Evolutionary conservation across 495 filamentous ascomycete genomes (phyloP), one percentile per base, ranked within the genome.

Genomic region (Aspergillus biplanus): DNA sequence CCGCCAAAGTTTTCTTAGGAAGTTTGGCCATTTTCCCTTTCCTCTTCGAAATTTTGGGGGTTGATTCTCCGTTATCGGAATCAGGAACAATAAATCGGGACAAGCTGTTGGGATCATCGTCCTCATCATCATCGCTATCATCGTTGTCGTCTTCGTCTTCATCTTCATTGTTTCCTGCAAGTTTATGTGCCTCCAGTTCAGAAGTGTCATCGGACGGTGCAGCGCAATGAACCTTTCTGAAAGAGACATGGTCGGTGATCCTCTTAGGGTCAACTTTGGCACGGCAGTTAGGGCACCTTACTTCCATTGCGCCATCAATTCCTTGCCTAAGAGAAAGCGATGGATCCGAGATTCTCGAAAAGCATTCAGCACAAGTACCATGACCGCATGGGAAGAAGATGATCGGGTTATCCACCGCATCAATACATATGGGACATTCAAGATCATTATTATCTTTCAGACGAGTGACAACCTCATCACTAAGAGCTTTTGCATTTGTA

Each of bases 321-420:
- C 89, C 87, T 50, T 84, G 76, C 47, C 74, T 73, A 58, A 89
- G 72, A 50, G 82, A 77, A 50, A 76, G 65, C 6, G 79, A 78
- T 1, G 86, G 86, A 64, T 90, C 89, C 5, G 86, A 85, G 48
- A 96, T 84, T 56, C 84, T 87, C 0, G 87, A 81, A 70, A 96
- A 89, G 68, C 93, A 97, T 64, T 92, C 89, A 0, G 83, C 74
- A 72, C 93, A 97, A 27, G 87, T 88, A 59, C 86, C 83, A 73
- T 97, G 93, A 32, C 93, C 93, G 65, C 93, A 97, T 3, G 92
- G 92, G 63, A 90, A 82, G 71, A 94, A 87, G 63, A 97, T 90
- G 6, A 87, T 82, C 0, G 95, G 89, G 62, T 92, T 93, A 15
- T 84, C 77, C 1, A 88, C 85, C 1, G 79, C 87, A 69, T 96